Evolutionary conservation across 2,329 filamentous ascomycete species (phyloP), one percentile per base, ranked within the genome.

Genomic region (Coniochaeta pulveracea): DNA sequence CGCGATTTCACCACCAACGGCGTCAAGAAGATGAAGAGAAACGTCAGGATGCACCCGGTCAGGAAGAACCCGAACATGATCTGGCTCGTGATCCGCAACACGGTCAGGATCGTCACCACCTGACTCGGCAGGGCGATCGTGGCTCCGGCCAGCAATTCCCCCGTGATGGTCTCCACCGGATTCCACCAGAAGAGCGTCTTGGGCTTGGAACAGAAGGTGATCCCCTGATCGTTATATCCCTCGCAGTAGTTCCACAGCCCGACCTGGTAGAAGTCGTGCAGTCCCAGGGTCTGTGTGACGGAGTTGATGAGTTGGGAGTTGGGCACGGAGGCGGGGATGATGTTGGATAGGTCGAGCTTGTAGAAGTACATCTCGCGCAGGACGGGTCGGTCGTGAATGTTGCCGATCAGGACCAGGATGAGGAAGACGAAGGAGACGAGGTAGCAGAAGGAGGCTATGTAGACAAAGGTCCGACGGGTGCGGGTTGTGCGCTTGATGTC

Each of bases 181-280:
- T 95, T 85, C 62, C 95, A 95, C 80, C 84, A 93, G 60, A 84
- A 96, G 36, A 88, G 64, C 6, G 66, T 63, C 46, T 73, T 47
- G 0, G 85, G 80, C 5, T 60, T 57, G 6, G 81, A 86, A 58
- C 89, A 96, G 41, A 62, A 60, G 0, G 84, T 89, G 40, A 91
- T 76, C 23, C 83, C 83, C 57, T 79, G 65, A 45, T 72, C 67
- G 36, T 73, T 63, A 55, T 88, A 93, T 14, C 88, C 88, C 54
- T 93, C 84, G 56, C 89, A 96, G 55, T 81, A 94, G 38, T 78
- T 80, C 89, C 89, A 96, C 25, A 95, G 60, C 5, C 88, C 88
- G 18, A 93, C 82, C 47, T 86, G 82, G 57, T 95, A 95, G 58
- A 93, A 95, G 56, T 95, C 89, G 53, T 93, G 85, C 31, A 95